Percentiles rank a stretch among this genome's conserved stretches.
Evolutionary conservation across 139 green algal species (phyloP).

Genomic region (Yamagishiella unicocca): DNA sequence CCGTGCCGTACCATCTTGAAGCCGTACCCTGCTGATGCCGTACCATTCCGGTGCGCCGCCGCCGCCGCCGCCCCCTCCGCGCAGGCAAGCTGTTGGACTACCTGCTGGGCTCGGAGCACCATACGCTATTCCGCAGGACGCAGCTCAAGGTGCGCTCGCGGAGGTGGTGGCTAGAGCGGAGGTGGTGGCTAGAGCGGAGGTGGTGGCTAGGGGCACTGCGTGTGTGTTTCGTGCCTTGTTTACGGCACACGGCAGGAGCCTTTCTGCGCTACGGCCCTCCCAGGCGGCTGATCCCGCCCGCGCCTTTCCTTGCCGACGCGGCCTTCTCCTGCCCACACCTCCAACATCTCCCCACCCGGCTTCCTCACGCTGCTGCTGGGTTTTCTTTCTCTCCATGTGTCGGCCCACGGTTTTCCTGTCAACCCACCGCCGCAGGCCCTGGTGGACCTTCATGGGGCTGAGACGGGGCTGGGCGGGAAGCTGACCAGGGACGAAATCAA

Average conservation of each 20-base stretch:
- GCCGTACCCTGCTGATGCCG: not conserved
- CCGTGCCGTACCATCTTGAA: not conserved
- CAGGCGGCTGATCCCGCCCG: not conserved
- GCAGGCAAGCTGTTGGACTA: slow-evolving; percentile 77
- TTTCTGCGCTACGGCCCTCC: no score
- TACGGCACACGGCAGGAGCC: no score
- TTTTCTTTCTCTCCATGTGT: not conserved
- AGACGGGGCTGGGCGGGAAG: slow-evolving; percentile 62
- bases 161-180: not conserved
- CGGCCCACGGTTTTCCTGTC: not conserved
- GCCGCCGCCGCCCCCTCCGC: not conserved
- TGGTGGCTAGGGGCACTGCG: not conserved
- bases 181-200: not conserved
- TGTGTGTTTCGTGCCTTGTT: not conserved
- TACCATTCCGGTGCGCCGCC: not conserved
- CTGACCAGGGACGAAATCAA: slow-evolving; percentile 66
- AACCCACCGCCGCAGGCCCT: slow-evolving; percentile 69
- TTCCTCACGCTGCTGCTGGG: not conserved
- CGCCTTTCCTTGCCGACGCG: not conserved
- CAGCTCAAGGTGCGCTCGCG: slow-evolving; percentile 71
- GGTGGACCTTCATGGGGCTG: slow-evolving; percentile 84
- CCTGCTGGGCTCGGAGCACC: slow-evolving; percentile 73
- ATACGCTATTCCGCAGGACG: slow-evolving; percentile 55
- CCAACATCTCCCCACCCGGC: not conserved
- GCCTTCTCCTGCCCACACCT: not conserved